Evolutionary conservation across 164 flowering plant genomes (phyloP).

Genomic region (Tetrastigma voinierianum): DNA sequence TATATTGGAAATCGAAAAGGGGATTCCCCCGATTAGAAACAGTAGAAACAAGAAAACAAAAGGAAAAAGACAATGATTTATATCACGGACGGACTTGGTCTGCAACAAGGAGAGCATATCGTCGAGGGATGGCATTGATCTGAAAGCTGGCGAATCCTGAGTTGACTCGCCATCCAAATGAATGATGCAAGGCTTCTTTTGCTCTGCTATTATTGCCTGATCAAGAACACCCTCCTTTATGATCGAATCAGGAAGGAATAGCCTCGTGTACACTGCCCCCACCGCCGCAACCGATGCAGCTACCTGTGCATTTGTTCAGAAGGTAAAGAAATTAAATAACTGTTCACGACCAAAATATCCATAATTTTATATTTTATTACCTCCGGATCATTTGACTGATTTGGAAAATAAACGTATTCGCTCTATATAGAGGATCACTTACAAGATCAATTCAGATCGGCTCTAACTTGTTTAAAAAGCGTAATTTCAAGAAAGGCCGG

Average conservation of each 20-base stretch:
- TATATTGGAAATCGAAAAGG: no score
- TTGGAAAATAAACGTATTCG: no score
- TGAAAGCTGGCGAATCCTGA: conserved; percentile 9
- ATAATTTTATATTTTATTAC: no score
- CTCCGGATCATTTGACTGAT: no score
- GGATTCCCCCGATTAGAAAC: background rate
- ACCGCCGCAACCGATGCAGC: conserved; percentile 27
- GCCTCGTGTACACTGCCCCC: conserved; percentile 35
- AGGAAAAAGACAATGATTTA: background rate
- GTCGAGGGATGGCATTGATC: conserved; percentile 27
- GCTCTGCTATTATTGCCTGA: conserved; percentile 19
- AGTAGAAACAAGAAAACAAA: no score
- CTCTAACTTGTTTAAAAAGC: no score
- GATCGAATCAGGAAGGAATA: conserved; percentile 38
- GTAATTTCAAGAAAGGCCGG: no score
- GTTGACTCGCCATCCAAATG: conserved; percentile 6
- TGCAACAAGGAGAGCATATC: conserved; percentile 32
- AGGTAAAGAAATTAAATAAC: no score
- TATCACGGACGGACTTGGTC: conserved; percentile 43
- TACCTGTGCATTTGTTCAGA: conserved; percentile 22
- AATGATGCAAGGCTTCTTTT: conserved; percentile 9
- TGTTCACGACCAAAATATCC: no score
- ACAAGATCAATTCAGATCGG: no score
- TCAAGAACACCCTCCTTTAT: conserved; percentile 10
- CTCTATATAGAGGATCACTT: no score